These are phyloP conservation scores for Phlebiopsis gigantea DNA, from an alignment of 768 basidiomycete genomes.

Conservation along the genomic window DNA sequence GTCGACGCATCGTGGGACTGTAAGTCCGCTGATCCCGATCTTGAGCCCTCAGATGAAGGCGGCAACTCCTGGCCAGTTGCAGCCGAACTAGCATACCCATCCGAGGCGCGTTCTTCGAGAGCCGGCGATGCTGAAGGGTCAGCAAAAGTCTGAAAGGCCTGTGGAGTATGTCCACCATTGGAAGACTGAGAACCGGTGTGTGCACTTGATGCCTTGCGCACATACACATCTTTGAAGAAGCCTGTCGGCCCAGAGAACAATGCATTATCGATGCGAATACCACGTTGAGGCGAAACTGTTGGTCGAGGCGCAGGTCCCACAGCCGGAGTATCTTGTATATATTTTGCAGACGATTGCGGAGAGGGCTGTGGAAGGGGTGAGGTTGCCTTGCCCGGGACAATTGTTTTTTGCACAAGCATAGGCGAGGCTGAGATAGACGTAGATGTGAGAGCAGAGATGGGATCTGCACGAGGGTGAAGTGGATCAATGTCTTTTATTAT, in stretches of 20 bases:
- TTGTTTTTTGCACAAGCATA: too few species aligned
- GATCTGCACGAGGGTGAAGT: too few species aligned
- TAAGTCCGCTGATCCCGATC: background rate
- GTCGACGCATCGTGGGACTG: background rate
- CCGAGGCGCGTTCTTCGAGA: background rate
- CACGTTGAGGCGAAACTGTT: background rate
- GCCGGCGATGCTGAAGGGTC: background rate
- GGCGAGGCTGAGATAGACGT: too few species aligned
- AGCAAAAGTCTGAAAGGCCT: background rate
- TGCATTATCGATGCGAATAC: background rate
- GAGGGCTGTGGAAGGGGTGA: background rate
- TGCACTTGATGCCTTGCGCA: background rate
- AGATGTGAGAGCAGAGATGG: too few species aligned
- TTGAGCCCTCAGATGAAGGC: background rate
- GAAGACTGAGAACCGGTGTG: background rate
- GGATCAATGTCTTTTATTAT: too few species aligned
- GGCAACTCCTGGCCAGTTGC: background rate
- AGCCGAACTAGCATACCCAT: background rate
- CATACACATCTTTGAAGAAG: conserved; percentile 8
- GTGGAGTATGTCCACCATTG: background rate
- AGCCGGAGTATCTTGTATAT: background rate
- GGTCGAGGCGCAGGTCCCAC: background rate
- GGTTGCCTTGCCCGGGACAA: too few species aligned
- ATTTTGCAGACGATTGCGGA: background rate
- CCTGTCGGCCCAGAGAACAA: background rate